Evolutionary conservation across 768 basidiomycete species (phyloP), one percentile per base, ranked within the genome.

Genomic region (Saitozyma sp.): DNA sequence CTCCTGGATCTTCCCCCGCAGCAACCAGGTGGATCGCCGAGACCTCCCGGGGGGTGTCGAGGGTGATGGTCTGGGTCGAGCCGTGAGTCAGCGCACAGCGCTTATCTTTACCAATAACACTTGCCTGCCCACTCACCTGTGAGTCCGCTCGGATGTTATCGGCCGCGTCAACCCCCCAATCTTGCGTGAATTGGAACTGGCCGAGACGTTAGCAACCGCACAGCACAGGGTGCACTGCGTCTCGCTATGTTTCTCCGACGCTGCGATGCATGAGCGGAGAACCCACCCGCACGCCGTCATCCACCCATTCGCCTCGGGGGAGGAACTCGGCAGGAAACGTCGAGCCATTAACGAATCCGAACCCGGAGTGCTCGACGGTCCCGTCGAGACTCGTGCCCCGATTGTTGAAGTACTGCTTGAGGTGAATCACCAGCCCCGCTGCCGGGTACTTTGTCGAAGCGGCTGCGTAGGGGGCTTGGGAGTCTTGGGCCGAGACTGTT

Each of bases 261-360:
- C 19, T 14, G 17, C 46, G 3, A 48, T 17, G 46, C 46, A 48
- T 48, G 46, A 48, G 46, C 14, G 14, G 14, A 17, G 14, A 6
- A 48, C 46, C 19, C 46, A 48, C 46, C 6, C 19, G 20, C 3
- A 55, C 54, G 16, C 54, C 54, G 39, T 42, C 54, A 42, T 55
- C 11, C 19, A 29, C n/a, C 17, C 17, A 55, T 16, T 16, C 40
- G 20, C 54, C 54, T 39, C 14, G 16, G 41, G 54, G 54, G 2
- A 55, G 29, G 19, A 38, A 55, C 54, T 55, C 54, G 9, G 54
- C 17, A 16, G 54, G 37, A 39, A 39, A 55, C 19, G 54, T 55
- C 38, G 29, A 14, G 29, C 20, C 54, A 40, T 55, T 55, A 3
- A 39, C 41, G 38, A 55, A 38, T 1, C 54, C 54, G 11, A 39